Percentiles rank a stretch among this genome's conserved stretches.
Evolutionary conservation across 2,329 filamentous ascomycete species (phyloP).

Genomic region (Calonectria pseudoreteaudii): DNA sequence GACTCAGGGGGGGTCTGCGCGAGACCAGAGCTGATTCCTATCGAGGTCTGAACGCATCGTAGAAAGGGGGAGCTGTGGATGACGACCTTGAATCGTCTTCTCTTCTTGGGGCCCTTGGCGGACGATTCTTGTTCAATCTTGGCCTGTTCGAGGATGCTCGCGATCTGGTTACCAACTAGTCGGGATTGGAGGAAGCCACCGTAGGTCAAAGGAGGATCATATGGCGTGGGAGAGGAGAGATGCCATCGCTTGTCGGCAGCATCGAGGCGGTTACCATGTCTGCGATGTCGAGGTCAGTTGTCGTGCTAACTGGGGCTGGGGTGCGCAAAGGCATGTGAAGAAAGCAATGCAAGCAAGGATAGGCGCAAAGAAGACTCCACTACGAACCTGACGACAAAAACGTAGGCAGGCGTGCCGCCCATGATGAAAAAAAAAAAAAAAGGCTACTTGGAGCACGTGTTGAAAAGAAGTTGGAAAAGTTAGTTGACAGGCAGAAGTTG

Average conservation of each 20-base stretch:
- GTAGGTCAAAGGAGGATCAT: slow-evolving; percentile 95
- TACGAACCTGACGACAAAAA: slow-evolving; percentile 58
- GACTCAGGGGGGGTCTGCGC: slow-evolving; percentile 63
- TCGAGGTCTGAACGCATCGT: slow-evolving; percentile 91
- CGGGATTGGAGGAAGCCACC: slow-evolving; percentile 92
- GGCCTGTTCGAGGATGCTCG: slow-evolving; percentile 72
- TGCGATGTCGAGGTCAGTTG: slow-evolving; percentile 45
- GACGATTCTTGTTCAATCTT: slow-evolving; percentile 57
- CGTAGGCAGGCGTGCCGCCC: slow-evolving; percentile 56
- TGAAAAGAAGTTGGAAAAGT: slow-evolving; percentile 19
- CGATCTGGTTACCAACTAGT: slow-evolving; percentile 85
- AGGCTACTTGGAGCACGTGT: slow-evolving; percentile 11
- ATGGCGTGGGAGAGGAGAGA: slow-evolving; percentile 89
- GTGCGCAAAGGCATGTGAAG: slow-evolving; percentile 13
- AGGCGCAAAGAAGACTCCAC: slow-evolving; percentile 34
- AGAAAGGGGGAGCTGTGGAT: slow-evolving; percentile 95
- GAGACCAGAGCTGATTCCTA: slow-evolving; percentile 88
- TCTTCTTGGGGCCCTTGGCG: slow-evolving; percentile 49
- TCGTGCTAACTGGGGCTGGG: neutral
- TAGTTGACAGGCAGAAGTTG: slow-evolving; percentile 17
- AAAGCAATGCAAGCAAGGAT: slow-evolving; percentile 14
- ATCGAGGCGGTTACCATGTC: slow-evolving; percentile 94
- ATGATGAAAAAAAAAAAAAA: slow-evolving; percentile 44
- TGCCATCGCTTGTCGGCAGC: slow-evolving; percentile 97
- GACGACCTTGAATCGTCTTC: slow-evolving; percentile 79